These are phyloP conservation scores for Xylariaceae sp. DNA, from an alignment of 2,329 filamentous ascomycete species.

Conservation along the genomic window DNA sequence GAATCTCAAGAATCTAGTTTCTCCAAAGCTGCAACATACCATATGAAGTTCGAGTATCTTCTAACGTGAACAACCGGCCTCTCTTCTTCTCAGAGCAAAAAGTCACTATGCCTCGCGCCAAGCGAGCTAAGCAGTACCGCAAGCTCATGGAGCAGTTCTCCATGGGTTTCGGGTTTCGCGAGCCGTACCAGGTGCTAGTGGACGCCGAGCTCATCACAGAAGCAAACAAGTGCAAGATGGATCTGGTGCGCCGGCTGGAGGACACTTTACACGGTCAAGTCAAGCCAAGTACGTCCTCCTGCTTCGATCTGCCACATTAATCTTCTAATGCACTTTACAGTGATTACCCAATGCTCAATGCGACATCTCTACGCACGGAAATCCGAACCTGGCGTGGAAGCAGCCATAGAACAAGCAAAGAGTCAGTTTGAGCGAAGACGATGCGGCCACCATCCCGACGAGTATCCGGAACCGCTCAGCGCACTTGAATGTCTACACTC, in stretches of 20 bases:
- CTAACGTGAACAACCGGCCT: conserved; percentile 1
- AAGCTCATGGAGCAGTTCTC: conserved; percentile 95
- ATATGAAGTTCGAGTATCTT: conserved; percentile 8
- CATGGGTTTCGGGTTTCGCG: conserved; percentile 85
- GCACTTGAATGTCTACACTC: conserved; percentile 70
- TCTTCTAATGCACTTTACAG: conserved; percentile 39
- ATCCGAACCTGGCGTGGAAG: conserved; percentile 53
- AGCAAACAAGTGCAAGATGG: conserved; percentile 84
- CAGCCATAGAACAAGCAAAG: conserved; percentile 76
- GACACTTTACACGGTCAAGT: conserved; percentile 84
- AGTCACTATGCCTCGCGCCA: conserved; percentile 44
- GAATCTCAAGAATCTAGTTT: conserved; percentile 9
- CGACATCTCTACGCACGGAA: conserved; percentile 73
- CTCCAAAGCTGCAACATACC: background rate
- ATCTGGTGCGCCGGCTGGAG: conserved; percentile 75
- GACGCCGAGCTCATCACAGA: conserved; percentile 85
- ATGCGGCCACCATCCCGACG: conserved; percentile 75
- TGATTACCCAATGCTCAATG: conserved; percentile 83
- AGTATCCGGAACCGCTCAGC: conserved; percentile 71
- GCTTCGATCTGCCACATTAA: background rate
- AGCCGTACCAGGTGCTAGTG: conserved; percentile 91
- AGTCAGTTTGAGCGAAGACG: conserved; percentile 70
- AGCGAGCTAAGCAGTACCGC: conserved; percentile 75
- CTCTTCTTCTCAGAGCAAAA: background rate
- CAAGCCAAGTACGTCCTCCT: conserved; percentile 67